Base-by-base conservation (phyloP, 2,329 filamentous ascomycete genomes). In the Aspergillus tubingensis region DNA sequence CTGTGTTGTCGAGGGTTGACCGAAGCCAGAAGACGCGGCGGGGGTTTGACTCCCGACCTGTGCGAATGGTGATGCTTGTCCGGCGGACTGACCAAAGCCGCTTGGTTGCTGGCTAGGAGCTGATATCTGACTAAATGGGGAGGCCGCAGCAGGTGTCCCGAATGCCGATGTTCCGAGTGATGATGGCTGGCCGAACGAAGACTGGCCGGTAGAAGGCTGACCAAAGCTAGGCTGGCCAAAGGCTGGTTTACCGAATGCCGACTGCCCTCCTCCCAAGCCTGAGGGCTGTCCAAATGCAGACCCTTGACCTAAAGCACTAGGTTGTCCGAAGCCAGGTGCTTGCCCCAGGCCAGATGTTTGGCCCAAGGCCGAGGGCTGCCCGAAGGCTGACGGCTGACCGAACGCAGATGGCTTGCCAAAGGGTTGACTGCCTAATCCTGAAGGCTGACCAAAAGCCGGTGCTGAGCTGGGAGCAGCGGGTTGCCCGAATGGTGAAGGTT, bases 151-250 rank as follows among this genome's bases (percentile, higher is more conserved):
- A 38, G 76, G 74, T 36, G 77, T 73, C 38, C 77, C 77, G 57
- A 81, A 76, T 19, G 68, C 66, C 11, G 68, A 64, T 2, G 61
- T 58, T 58, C 67, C 69, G 15, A 67, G 61, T 4, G 65, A 57
- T 25, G 69, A 61, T 23, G 69, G 65, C 52, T 73, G 71, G 7
- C 68, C 66, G 36, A 72, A 70, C 2, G 68, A 62, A 36, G 68
- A 54, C 61, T 73, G 69, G 50, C 66, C 68, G 32, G 76, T 70
- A 8, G 67, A 61, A 13, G 70, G 61, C 51, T 72, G 68, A 17
- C 74, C 78, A 66, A 86, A 85, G 1, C 32, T 36, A 36, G 32
- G 32, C 11, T 72, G 68, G 19, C 74, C 78, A 66, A 86, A 85
- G 1, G 83, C 62, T 23, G 74, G 68, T 76, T 82, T 65, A 68